Evolutionary conservation across 768 basidiomycete genomes (phyloP), one percentile per base, ranked within the genome.

Genomic region (Pisolithus sp.): DNA sequence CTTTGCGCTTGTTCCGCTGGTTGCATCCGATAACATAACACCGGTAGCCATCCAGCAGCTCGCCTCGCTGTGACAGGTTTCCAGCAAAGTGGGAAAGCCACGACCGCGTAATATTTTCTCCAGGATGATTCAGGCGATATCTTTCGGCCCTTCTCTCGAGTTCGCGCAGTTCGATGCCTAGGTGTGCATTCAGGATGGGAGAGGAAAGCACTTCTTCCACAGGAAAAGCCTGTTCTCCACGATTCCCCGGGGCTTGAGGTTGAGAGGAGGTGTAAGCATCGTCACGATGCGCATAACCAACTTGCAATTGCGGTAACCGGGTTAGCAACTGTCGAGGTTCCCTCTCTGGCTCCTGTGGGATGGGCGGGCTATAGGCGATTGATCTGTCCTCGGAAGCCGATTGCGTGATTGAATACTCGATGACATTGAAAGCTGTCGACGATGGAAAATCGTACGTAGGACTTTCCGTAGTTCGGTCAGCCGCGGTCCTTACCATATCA

Each of bases 81-180:
- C 86, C 86, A 15, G 82, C 84, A 62, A 85, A 88, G 26, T 75
- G 76, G 42, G 80, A 73, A 46, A 88, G 66, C 83, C 85, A 88
- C 13, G 67, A 66, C 60, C 80, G 80, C 61, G 85, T 81, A 52
- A 85, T 78, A n/a, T 79, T 78, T 45, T 69, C 62, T 21, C 76
- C 78, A 51, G 80, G 78, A 56, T 85, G 74, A 24, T 76, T 75
- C 12, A 68, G 57, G 46, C 74, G 73, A 61, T 80, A 85, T 31
- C 75, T 72, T 41, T 75, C 73, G 38, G 82, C 85, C 58, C 74
- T 79, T 28, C 69, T 71, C 46, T 76, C 72, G 21, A 88, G 75
- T 20, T 81, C 79, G 31, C 69, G 68, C 26, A 85, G 66, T 15
- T 70, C 66, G 38, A 87, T 72, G 26, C 86, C 86, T 39, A 73